Evolutionary conservation across 176 grass and related monocot species (phyloP), one percentile per base, ranked within the genome.

Genomic region (Olyra latifolia): DNA sequence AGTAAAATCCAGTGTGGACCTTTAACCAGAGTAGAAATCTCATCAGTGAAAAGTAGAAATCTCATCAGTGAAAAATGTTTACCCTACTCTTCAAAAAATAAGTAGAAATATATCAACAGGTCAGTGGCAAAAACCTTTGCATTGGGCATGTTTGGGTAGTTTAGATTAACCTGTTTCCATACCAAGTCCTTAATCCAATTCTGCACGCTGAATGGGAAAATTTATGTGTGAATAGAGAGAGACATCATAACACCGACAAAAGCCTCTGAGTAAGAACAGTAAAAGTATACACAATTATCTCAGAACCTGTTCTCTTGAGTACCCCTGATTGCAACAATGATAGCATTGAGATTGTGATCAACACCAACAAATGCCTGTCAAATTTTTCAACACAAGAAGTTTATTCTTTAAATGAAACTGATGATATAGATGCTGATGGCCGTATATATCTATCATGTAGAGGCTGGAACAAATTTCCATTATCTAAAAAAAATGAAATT

Each of bases 261-360:
- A 56, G n/a, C 4, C 48, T 55, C 62, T 61, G 25, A 29, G 56
- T 2, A 46, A 10, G 49, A 58, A 25, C 39, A 59, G 19, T 43
- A 24, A 63, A 55, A 55, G n/a, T 35, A 64, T 65, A 52, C 35
- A 0, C 10, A 72, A 69, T 10, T 53, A 88, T 35, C 32, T 43
- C 43, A 67, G 62, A 80, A 95, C 95, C 92, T 98, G 66, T 98
- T 92, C 75, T 98, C 95, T 85, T 98, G 95, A 79, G 95, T 98
- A 87, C 95, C 95, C 71, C 90, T 94, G 74, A 98, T 94, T 67
- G 92, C 90, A 49, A 98, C 56, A 8, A 98, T 62, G 30, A 98
- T 84, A 47, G 88, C 84, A 48, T 94, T 91, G 74, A 94, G 81
- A 89, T 87, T 80, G 71, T 91, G 83, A 91, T 71, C 92, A 62